phyloP scores from a whole-genome alignment of 2,329 filamentous ascomycete species.

The Xylariaceae sp. region DNA sequence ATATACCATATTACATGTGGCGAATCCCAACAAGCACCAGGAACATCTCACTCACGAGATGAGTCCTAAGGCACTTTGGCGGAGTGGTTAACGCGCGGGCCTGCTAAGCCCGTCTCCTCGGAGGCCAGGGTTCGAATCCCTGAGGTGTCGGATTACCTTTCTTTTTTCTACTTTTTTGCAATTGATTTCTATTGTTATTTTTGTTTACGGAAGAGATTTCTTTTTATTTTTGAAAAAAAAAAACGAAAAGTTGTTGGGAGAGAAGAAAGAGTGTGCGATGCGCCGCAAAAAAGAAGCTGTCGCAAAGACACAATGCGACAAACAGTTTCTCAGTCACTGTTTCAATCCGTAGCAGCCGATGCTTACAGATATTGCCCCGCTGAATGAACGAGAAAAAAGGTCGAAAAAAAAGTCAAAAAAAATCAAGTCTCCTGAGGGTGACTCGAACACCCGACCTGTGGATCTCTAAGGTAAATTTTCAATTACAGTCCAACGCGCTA shows the following conservation, averaged over 20 bases:
- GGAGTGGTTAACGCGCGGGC: background rate
- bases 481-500: constrained; percentile 22
- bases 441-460: constrained; percentile 20
- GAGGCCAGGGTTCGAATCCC: background rate
- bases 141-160: background rate
- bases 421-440: constrained; percentile 14
- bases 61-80: background rate
- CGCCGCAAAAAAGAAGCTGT: background rate
- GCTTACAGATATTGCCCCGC: too few species aligned
- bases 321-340: too few species aligned
- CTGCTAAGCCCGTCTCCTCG: background rate
- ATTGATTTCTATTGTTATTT: background rate
- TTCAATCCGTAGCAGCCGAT: too few species aligned
- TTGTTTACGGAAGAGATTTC: background rate
- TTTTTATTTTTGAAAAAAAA: background rate
- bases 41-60: background rate
- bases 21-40: background rate
- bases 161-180: background rate
- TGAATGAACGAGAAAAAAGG: too few species aligned
- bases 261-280: background rate
- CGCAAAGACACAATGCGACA: too few species aligned
- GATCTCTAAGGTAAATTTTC: constrained; percentile 12
- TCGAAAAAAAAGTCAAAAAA: background rate
- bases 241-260: too few species aligned
- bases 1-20: background rate